phyloP scores from a whole-genome alignment of 768 basidiomycete species.

The Floccularia luteovirens region DNA sequence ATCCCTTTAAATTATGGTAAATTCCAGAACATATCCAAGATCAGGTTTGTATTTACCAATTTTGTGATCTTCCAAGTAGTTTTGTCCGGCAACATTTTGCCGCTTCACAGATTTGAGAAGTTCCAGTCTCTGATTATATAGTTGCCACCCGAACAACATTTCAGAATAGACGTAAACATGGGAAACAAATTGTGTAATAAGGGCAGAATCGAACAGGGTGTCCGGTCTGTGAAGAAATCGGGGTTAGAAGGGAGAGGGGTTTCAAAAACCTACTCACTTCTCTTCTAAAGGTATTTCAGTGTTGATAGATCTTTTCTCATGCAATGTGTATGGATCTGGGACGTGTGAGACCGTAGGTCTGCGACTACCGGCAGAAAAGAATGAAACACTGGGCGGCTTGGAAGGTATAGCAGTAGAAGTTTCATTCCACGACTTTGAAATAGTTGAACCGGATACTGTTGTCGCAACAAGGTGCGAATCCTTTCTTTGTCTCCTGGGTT shows the following conservation, averaged over 20 bases:
- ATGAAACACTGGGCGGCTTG: conserved; percentile 24
- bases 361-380: conserved; percentile 34
- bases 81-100: conserved; percentile 10
- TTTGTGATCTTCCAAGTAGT: conserved; percentile 16
- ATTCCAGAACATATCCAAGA: conserved; percentile 1
- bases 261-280: no score
- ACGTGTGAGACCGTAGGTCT: conserved; percentile 35
- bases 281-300: no score
- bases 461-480: conserved; percentile 19
- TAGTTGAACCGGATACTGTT: conserved; percentile 13
- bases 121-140: conserved; percentile 65
- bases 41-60: conserved; percentile 24
- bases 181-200: conserved; percentile 33
- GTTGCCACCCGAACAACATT: conserved; percentile 64
- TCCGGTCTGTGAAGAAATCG: conserved; percentile 10
- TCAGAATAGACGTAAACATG: conserved; percentile 75
- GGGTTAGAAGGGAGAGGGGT: no score
- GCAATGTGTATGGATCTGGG: conserved; percentile 16
- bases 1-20: neutral
- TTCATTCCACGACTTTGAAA: conserved; percentile 57
- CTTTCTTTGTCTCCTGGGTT: conserved; percentile 16
- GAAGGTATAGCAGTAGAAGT: conserved; percentile 19
- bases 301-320: no score
- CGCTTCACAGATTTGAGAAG: conserved; percentile 57
- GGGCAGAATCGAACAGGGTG: conserved; percentile 23